Evolutionary conservation across 2,329 filamentous ascomycete genomes (phyloP), one percentile per base, ranked within the genome.

Genomic region (Stylonectria norvegica): DNA sequence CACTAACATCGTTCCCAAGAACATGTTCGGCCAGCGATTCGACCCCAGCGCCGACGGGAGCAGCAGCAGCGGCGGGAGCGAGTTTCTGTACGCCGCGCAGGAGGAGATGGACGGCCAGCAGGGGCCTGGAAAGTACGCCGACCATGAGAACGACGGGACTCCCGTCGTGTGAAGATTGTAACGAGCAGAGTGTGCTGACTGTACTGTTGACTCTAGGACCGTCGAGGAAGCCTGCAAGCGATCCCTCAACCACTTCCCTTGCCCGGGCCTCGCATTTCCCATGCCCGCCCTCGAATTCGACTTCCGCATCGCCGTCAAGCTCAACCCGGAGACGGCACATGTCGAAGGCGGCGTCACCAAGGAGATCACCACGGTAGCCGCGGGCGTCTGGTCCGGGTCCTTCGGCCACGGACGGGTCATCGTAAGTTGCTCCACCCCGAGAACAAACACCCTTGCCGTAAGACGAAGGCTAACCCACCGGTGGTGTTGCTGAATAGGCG

Each of bases 371-470:
- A 70, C 70, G 10, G 70, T 75, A 36, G 64, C 64, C 6, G 66
- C 66, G 8, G 72, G 72, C 2, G 61, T 58, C 9, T 76, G 71
- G 70, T 69, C 67, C 6, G 72, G 70, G 5, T 68, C 63, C 1
- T 75, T 73, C 61, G 72, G 71, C 34, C 66, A 69, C 36, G 72
- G 72, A 19, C 67, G 64, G 22, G 66, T 74, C 45, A 57, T 72
- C 64, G 52, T 73, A 64, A 50, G 66, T 60, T 39, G n/a, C n/a
- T n/a, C n/a, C n/a, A n/a, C n/a, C n/a, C n/a, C n/a, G n/a, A n/a
- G n/a, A n/a, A n/a, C n/a, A n/a, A n/a, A n/a, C n/a, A n/a, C n/a
- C n/a, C n/a, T n/a, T n/a, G n/a, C n/a, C n/a, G n/a, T n/a, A n/a
- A n/a, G n/a, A n/a, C n/a, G n/a, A n/a, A n/a, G n/a, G n/a, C n/a